Evolutionary conservation across 2,329 filamentous ascomycete species (phyloP).

Genomic region (Paraphaeosphaeria sporulosa): DNA sequence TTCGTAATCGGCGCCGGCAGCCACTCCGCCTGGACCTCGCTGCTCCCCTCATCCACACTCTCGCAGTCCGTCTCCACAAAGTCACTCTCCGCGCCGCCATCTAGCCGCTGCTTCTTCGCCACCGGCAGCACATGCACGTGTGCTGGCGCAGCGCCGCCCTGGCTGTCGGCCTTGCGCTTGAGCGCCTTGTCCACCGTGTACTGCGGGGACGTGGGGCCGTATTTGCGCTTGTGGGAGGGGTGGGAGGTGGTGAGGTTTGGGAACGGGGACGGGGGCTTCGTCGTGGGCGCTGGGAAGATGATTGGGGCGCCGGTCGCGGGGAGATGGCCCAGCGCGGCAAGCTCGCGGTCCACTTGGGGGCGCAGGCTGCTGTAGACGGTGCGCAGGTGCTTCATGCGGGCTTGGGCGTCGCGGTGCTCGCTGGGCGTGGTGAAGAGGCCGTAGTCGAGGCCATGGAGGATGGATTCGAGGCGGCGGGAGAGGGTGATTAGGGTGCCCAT

Average conservation of each 20-base stretch:
- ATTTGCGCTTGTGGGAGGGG: not conserved
- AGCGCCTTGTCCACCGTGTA: conserved; percentile 16
- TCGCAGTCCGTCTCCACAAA: conserved; percentile 3
- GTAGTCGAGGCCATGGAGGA: conserved; percentile 11
- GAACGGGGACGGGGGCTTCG: too few relatives aligned
- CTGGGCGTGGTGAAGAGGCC: not conserved
- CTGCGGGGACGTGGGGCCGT: not conserved
- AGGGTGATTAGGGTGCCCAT: conserved; percentile 19
- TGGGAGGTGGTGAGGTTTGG: too few relatives aligned
- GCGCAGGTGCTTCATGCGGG: not conserved
- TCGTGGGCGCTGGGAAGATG: too few relatives aligned
- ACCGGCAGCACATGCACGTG: too few relatives aligned
- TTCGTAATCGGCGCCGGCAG: not conserved
- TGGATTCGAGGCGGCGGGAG: conserved; percentile 15
- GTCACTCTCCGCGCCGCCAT: not conserved
- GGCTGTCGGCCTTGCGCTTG: conserved; percentile 5
- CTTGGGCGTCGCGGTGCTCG: not conserved
- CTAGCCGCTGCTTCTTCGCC: not conserved
- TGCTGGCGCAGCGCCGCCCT: too few relatives aligned
- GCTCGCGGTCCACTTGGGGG: conserved; percentile 1
- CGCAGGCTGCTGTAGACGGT: not conserved
- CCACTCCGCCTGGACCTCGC: not conserved
- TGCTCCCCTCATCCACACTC: not conserved
- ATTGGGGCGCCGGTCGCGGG: not conserved
- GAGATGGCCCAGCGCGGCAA: not conserved